Evolutionary conservation across 2,329 filamentous ascomycete genomes (phyloP).

Genomic region (Fusarium pininemorale): DNA sequence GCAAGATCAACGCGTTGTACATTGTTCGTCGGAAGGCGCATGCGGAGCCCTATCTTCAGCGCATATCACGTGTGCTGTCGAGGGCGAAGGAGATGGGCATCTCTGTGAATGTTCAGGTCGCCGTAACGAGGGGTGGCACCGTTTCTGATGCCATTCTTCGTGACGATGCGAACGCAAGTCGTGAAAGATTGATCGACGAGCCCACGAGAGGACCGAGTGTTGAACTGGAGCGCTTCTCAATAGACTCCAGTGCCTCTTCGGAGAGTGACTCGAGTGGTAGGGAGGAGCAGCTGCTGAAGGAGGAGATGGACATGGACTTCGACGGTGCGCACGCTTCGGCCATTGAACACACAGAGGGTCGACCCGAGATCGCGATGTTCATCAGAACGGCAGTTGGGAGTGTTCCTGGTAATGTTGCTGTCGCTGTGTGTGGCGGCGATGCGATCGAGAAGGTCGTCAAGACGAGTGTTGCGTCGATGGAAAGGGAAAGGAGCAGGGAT

Average conservation of each 20-base stretch:
- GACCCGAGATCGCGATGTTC: conserved; percentile 37
- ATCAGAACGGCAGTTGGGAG: conserved; percentile 23
- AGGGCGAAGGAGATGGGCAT: conserved; percentile 39
- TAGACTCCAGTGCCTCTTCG: conserved; percentile 29
- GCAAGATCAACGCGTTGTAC: conserved; percentile 34
- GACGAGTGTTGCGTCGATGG: conserved; percentile 23
- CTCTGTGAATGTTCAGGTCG: conserved; percentile 34
- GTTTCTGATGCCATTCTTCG: background rate
- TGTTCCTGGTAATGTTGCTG: conserved; percentile 27
- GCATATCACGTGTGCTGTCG: conserved; percentile 14
- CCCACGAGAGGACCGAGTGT: conserved; percentile 14
- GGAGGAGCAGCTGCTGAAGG: conserved; percentile 37
- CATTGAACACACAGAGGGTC: conserved; percentile 35
- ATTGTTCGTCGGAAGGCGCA: conserved; percentile 34
- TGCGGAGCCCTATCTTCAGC: conserved; percentile 31
- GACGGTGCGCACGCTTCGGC: conserved; percentile 16
- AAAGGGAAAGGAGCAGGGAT: conserved; percentile 13
- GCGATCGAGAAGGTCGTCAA: conserved; percentile 33
- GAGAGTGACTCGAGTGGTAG: conserved; percentile 13
- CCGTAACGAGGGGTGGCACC: conserved; percentile 21
- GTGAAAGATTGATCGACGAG: conserved; percentile 35
- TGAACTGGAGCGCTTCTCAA: conserved; percentile 37
- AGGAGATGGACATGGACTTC: conserved; percentile 36
- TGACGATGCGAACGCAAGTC: conserved; percentile 29
- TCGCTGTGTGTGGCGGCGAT: conserved; percentile 38